Evolutionary conservation across 768 basidiomycete species (phyloP).

Genomic region (Collybiopsis confluens): DNA sequence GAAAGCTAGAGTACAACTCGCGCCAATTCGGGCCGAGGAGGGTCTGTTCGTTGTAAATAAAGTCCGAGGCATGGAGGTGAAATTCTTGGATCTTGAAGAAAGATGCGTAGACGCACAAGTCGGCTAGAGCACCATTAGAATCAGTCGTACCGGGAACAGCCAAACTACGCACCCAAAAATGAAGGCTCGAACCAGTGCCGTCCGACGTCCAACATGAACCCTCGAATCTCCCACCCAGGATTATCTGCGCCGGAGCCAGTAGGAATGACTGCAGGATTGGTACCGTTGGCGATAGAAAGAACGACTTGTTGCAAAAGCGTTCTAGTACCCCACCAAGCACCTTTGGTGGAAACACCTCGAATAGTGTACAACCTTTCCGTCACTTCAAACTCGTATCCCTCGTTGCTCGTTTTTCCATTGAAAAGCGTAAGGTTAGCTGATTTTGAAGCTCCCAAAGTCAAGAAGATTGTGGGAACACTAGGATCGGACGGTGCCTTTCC

Average conservation of each 20-base stretch:
- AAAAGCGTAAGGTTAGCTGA: slow-evolving; percentile 25
- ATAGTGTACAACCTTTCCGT: slow-evolving; percentile 24
- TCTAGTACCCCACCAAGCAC: slow-evolving; percentile 42
- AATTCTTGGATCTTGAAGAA: slow-evolving; percentile 43
- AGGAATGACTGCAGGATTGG: slow-evolving; percentile 19
- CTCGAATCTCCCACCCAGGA: slow-evolving; percentile 41
- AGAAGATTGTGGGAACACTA: slow-evolving; percentile 20
- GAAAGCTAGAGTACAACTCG: slow-evolving; percentile 36
- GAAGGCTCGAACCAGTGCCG: slow-evolving; percentile 38
- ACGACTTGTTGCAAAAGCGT: slow-evolving; percentile 38
- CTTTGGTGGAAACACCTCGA: slow-evolving; percentile 28
- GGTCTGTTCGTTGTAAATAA: slow-evolving; percentile 19
- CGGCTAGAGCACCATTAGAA: slow-evolving; percentile 19
- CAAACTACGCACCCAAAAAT: slow-evolving; percentile 27
- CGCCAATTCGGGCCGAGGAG: slow-evolving; percentile 29
- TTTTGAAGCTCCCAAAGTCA: slow-evolving; percentile 23
- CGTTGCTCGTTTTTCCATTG: slow-evolving; percentile 31
- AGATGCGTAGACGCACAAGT: slow-evolving; percentile 39
- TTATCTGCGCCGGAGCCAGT: slow-evolving; percentile 31
- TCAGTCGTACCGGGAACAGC: not conserved
- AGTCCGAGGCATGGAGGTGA: slow-evolving; percentile 37
- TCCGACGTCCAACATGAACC: slow-evolving; percentile 44
- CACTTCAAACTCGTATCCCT: slow-evolving; percentile 35
- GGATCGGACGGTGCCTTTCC: not conserved
- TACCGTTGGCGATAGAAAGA: slow-evolving; percentile 17